phyloP scores from a whole-genome alignment of 2,329 filamentous ascomycete species.

The Colletotrichum siamense region DNA sequence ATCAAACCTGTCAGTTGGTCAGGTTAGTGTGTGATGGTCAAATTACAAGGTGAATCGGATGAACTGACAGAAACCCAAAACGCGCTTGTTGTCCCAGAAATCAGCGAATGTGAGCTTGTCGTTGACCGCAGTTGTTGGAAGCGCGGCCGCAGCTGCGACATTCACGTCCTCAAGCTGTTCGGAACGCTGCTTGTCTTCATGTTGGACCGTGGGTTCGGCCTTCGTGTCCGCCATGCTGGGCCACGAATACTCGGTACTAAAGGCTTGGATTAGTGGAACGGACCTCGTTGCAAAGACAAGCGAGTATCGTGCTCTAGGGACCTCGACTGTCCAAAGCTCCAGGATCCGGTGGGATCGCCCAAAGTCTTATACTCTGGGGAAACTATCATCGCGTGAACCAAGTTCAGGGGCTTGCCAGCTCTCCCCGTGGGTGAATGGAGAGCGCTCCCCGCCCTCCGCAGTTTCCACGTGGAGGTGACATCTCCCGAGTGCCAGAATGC shows the following conservation, averaged over 20 bases:
- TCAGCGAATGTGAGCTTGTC: slow-evolving; percentile 4
- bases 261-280: not conserved
- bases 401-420: not conserved
- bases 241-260: not conserved
- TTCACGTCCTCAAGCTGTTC: not conserved
- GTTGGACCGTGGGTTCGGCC: not conserved
- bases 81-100: slow-evolving; percentile 8
- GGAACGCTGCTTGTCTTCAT: not conserved
- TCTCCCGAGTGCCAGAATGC: not conserved
- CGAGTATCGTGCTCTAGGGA: not conserved
- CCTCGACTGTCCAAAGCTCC: no score
- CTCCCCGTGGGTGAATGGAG: not conserved
- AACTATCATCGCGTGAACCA: not conserved
- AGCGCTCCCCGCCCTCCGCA: slow-evolving; percentile 6
- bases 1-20: not conserved
- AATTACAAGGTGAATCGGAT: not conserved
- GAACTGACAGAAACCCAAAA: slow-evolving; percentile 15
- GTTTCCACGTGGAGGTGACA: slow-evolving; percentile 1
- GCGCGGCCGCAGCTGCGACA: not conserved
- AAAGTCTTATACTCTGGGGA: not conserved
- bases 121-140: not conserved
- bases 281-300: not conserved
- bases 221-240: not conserved
- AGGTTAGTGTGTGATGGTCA: not conserved
- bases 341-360: not conserved